Base-by-base conservation (phyloP, 768 basidiomycete species). In the Termitomyces sp. region DNA sequence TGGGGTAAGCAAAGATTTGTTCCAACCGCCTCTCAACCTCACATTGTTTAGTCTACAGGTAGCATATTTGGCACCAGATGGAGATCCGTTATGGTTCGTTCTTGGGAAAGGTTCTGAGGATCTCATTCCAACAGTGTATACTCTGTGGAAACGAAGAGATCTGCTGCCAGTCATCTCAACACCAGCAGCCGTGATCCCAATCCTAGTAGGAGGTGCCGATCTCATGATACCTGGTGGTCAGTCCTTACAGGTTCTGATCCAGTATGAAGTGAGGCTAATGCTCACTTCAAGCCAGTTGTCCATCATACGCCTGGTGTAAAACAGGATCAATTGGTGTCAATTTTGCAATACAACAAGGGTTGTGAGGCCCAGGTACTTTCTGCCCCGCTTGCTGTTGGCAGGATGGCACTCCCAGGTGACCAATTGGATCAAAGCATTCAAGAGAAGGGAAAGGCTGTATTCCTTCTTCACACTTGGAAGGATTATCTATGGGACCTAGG, bases 171-270 rank as follows among this genome's bases (percentile, higher is more conserved):
- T 80, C 59, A 63, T 94, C n/a, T 82, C 85, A 2, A 92, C 91
- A 0, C 88, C 90, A 2, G 69, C 81, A 2, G 72, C 82, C 12
- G 91, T 92, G 31, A 82, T 93, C 39, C 87, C 87, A 1, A 77
- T 86, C 27, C 78, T 95, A 13, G 74, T 84, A 3, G 83, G 83
- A 11, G 92, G 93, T n/a, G 90, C 92, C 0, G 91, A 95, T 73
- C 80, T 94, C 8, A 93, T 95, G 91, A 85, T 89, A 36, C 90
- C 92, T 4, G 92, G 91, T 71, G 89, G 89, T 88, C 67, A 67
- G 85, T 75, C 33, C 9, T 45, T 41, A 37, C 36, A 15, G 37
- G 15, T 39, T 2, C 27, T 20, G 33, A 39, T 46, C 20, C 27
- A 13, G 27, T 16, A 27, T 45, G 24, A 37, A 18, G 39, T 48